Evolutionary conservation across 208 protist species (phyloP).

Genomic region (Trypanosoma conorhini): DNA sequence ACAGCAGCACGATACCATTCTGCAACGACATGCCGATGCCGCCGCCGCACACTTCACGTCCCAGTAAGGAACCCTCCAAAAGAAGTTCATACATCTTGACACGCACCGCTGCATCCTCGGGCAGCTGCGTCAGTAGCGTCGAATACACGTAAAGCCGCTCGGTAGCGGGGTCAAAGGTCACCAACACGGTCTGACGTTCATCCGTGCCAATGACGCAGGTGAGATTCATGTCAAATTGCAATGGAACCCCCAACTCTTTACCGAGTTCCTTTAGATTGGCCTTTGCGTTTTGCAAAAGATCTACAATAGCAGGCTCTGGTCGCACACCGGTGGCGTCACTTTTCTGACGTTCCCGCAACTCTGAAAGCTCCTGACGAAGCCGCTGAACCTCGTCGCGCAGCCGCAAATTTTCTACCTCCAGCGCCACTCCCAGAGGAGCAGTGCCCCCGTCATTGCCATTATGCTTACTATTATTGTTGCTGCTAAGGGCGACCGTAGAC

Average conservation of each 20-base stretch:
- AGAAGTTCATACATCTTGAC: constrained; percentile 80
- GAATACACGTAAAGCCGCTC: constrained; percentile 82
- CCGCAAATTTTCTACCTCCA: constrained; percentile 34
- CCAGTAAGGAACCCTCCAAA: constrained; percentile 70
- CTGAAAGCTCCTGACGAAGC: constrained; percentile 26
- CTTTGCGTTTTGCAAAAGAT: constrained; percentile 52
- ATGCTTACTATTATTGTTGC: constrained; percentile 7
- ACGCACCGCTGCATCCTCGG: constrained; percentile 40
- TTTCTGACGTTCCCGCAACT: constrained; percentile 26
- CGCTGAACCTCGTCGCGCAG: constrained; percentile 42
- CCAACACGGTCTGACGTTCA: constrained; percentile 58
- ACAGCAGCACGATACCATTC: constrained; percentile 66
- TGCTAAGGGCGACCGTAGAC: not conserved
- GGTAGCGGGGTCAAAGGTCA: constrained; percentile 76
- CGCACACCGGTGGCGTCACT: not conserved
- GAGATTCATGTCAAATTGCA: constrained; percentile 77
- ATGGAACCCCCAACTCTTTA: constrained; percentile 41
- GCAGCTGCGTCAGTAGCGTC: constrained; percentile 62
- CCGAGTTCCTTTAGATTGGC: constrained; percentile 49
- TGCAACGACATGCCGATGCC: constrained; percentile 62
- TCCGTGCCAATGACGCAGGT: constrained; percentile 73
- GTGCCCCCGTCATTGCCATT: not conserved
- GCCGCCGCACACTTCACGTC: constrained; percentile 81
- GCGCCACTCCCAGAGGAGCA: not conserved
- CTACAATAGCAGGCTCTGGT: constrained; percentile 5